Evolutionary conservation across 306 rosid species (phyloP).

Genomic region (Hippophae tibetana): DNA sequence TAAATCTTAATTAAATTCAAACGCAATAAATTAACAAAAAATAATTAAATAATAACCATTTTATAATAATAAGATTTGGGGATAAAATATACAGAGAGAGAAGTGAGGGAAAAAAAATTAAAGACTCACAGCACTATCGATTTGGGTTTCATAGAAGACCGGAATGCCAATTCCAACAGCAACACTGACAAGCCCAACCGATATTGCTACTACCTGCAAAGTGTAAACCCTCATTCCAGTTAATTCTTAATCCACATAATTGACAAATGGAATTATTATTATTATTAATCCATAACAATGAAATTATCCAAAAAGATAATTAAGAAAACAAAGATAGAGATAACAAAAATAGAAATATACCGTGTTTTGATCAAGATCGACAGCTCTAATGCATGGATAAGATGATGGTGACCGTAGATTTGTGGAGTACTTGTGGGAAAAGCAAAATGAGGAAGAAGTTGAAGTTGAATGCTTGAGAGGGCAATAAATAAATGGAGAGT

Average conservation of each 20-base stretch:
- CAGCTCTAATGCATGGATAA: slow-evolving; percentile 71
- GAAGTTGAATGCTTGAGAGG: slow-evolving; percentile 44
- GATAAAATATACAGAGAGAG: not conserved
- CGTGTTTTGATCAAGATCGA: slow-evolving; percentile 89
- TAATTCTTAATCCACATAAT: not conserved
- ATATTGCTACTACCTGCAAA: slow-evolving; percentile 69
- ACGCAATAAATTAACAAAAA: not conserved
- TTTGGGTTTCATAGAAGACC: slow-evolving; percentile 79
- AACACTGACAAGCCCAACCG: slow-evolving; percentile 72
- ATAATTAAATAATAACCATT: not conserved
- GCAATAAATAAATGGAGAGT: slow-evolving; percentile 53
- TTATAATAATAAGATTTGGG: not conserved
- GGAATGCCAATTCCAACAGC: slow-evolving; percentile 84
- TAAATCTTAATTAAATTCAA: too few relatives aligned
- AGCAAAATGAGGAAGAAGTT: slow-evolving; percentile 7
- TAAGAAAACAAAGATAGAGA: not conserved
- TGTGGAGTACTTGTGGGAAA: slow-evolving; percentile 14
- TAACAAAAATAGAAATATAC: slow-evolving; percentile 17
- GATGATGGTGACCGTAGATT: slow-evolving; percentile 46
- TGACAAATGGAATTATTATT: not conserved
- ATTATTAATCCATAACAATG: not conserved
- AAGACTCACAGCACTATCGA: slow-evolving; percentile 67
- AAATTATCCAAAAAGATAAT: not conserved
- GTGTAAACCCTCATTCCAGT: slow-evolving; percentile 24
- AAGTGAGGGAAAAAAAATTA: slow-evolving; percentile 8